A percentile compares a stretch with the other conserved stretches of the same genome.
phyloP scores from a whole-genome alignment of 768 basidiomycete species.

The Mycena latifolia region DNA sequence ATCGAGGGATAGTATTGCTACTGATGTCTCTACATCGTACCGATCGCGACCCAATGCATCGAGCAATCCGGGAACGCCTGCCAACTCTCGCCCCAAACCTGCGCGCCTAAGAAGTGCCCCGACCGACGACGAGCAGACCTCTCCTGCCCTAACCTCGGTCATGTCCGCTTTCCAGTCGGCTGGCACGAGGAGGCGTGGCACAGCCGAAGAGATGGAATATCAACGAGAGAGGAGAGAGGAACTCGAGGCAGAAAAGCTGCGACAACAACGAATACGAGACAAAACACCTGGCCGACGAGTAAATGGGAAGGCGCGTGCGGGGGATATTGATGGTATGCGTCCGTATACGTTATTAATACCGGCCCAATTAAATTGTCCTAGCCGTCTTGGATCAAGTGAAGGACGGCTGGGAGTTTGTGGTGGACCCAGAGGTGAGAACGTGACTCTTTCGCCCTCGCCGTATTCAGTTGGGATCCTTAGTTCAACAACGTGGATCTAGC shows the following conservation, averaged over 20 bases:
- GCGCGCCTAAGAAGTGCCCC: constrained; percentile 49
- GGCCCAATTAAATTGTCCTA: constrained; percentile 42
- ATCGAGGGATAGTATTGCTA: constrained; percentile 65
- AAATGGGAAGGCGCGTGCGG: constrained; percentile 70
- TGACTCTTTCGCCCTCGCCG: constrained; percentile 12
- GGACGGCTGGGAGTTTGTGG: constrained; percentile 92
- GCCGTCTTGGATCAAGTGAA: constrained; percentile 89
- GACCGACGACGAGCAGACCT: constrained; percentile 51
- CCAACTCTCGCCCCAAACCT: constrained; percentile 39
- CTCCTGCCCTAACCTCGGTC: constrained; percentile 65
- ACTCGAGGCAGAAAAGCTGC: constrained; percentile 70
- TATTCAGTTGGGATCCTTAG: constrained; percentile 50
- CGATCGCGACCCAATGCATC: constrained; percentile 46
- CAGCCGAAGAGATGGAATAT: constrained; percentile 67
- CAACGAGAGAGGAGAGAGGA: constrained; percentile 71
- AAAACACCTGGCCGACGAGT: constrained; percentile 69
- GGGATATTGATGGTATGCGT: constrained; percentile 84
- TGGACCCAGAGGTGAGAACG: constrained; percentile 76
- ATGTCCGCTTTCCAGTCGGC: constrained; percentile 81
- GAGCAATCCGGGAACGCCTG: constrained; percentile 35
- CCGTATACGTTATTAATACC: neutral
- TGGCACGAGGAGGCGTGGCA: constrained; percentile 67
- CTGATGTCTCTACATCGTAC: constrained; percentile 53
- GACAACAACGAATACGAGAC: constrained; percentile 78
- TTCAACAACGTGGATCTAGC: constrained; percentile 97